Base-by-base conservation (phyloP, 805 yeast genomes). In the Kuraishia capsulata region DNA sequence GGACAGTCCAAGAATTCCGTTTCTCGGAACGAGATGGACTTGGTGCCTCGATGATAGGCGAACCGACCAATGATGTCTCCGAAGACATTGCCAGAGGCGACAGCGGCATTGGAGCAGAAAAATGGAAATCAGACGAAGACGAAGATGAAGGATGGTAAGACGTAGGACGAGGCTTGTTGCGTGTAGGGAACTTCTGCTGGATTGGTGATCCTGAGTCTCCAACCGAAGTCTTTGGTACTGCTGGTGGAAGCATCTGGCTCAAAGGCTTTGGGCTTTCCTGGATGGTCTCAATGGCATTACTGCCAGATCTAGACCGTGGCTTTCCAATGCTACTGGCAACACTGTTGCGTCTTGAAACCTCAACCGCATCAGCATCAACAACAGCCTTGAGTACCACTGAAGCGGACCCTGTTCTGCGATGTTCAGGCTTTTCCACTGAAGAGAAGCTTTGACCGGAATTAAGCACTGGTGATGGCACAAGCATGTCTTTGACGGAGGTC, bases 101-200 rank as follows among this genome's bases (percentile, higher is more conserved):
- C 17, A 28, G 9, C 8, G 17, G 17, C 14, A 28, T 11, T 8
- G 31, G 31, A 20, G 26, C 23, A 18, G n/a, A 10, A n/a, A 23
- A 25, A 36, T 46, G 53, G 32, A 37, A 52, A 21, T 41, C 44
- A 3, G 57, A 40, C 30, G 54, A 43, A 41, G 65, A 46, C 21
- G 75, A 64, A n/a, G n/a, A n/a, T 2, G 80, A 70, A 14, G 95
- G 94, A 52, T 84, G 89, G 51, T 81, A 84, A 8, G 92, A 82
- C 0, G 90, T 83, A 31, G 95, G 94, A 54, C 95, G 72, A 41
- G 87, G 89, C 51, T 74, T 79, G 54, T 76, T 71, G 4, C 33
- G 16, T 17, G 31, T 13, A 18, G 38, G 38, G 69, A 57, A 49
- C 64, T 59, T 24, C 54, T 45, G 2, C 60, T 42, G n/a, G n/a